phyloP scores from a whole-genome alignment of 1,284 basidiomycete species.

The Ganoderma meredithae region DNA sequence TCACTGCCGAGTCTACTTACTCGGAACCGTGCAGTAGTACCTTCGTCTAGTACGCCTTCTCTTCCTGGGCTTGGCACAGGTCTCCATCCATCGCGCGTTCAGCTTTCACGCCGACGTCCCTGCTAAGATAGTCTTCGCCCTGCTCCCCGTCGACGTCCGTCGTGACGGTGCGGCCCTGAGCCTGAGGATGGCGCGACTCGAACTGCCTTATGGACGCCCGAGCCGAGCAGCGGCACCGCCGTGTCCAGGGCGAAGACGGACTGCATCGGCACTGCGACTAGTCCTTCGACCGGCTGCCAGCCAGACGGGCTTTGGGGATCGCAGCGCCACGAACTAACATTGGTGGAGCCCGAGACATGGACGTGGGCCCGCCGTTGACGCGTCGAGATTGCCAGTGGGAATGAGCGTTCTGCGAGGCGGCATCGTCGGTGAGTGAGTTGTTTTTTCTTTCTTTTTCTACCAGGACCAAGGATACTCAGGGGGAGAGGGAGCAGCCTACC shows the following conservation, averaged over 20 bases:
- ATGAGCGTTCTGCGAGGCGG: neutral
- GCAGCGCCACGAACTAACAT: slow-evolving; percentile 1
- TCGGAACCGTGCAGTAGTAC: no score
- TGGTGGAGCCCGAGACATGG: neutral
- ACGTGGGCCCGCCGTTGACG: neutral
- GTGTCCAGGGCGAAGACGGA: neutral
- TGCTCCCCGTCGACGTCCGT: neutral
- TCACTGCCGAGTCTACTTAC: no score
- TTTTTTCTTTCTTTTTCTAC: neutral
- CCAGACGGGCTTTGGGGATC: neutral
- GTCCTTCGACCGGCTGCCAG: neutral
- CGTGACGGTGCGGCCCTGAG: neutral
- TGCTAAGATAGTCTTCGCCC: neutral
- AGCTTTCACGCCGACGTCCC: neutral
- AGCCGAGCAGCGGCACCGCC: no score
- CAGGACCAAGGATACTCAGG: no score
- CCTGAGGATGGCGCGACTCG: neutral
- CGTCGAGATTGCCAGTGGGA: neutral
- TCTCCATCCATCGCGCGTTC: no score
- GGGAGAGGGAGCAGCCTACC: no score
- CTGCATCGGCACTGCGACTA: neutral
- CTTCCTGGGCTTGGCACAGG: neutral
- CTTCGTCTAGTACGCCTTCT: no score
- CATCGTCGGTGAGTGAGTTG: neutral
- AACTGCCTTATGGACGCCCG: neutral